Conservation (phyloP, 441 rosid species). For the Mallotus repandus region DNA sequence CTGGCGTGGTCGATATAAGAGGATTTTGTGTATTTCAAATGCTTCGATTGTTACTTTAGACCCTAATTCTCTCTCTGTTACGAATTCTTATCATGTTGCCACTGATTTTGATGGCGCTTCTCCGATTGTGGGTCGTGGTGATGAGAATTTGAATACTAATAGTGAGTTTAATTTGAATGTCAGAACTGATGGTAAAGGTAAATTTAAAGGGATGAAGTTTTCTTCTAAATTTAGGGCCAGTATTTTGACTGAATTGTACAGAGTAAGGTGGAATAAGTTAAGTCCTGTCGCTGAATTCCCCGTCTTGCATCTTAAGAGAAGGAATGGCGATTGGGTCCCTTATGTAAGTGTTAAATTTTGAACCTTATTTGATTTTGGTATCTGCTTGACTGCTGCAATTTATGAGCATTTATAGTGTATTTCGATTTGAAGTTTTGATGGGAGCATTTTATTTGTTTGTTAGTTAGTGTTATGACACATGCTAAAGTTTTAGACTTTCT, state of each 20-base stretch:
- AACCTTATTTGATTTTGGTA: too few relatives aligned
- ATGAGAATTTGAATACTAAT: slow-evolving; percentile 37
- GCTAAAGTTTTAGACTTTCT: slow-evolving; percentile 2
- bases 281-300: slow-evolving; percentile 81
- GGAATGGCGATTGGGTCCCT: slow-evolving; percentile 79
- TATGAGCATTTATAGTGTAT: too few relatives aligned
- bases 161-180: slow-evolving; percentile 79
- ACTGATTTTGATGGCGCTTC: slow-evolving; percentile 79
- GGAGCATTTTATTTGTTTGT: not conserved
- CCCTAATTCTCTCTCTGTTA: slow-evolving; percentile 70
- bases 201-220: slow-evolving; percentile 81
- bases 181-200: slow-evolving; percentile 92
- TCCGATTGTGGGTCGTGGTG: slow-evolving; percentile 79
- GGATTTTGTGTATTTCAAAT: slow-evolving; percentile 79
- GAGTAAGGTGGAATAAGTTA: slow-evolving; percentile 70
- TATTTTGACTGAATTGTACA: slow-evolving; percentile 80
- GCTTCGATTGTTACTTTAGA: slow-evolving; percentile 78
- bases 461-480: not conserved
- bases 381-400: too few relatives aligned
- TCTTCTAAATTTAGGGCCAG: slow-evolving; percentile 82
- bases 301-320: slow-evolving; percentile 77
- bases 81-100: slow-evolving; percentile 75
- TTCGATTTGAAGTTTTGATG: too few relatives aligned
- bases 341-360: slow-evolving; percentile 41
- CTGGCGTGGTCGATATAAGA: slow-evolving; percentile 98